These are phyloP conservation scores for Diddensiella caesifluorescens DNA, from an alignment of 805 yeast species.

Conservation along the genomic window DNA sequence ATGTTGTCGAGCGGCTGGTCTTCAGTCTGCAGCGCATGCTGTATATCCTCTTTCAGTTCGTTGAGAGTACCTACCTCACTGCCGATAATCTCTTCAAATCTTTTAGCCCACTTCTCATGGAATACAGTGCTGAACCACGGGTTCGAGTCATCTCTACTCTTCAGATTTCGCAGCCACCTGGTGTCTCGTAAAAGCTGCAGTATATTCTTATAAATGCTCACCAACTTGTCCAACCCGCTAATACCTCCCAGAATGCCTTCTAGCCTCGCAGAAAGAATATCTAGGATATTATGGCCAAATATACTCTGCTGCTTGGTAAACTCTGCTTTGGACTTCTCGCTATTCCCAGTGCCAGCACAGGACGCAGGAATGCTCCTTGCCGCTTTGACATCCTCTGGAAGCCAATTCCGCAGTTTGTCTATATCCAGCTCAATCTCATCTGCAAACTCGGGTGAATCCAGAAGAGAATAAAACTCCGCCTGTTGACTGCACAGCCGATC, in stretches of 20 bases:
- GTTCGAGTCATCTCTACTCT: not conserved
- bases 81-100: slow-evolving; percentile 6
- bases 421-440: slow-evolving; percentile 13
- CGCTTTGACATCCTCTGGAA: slow-evolving; percentile 14
- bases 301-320: not conserved
- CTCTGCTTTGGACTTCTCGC: not conserved
- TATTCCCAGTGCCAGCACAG: slow-evolving; percentile 7
- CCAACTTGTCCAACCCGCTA: slow-evolving; percentile 8
- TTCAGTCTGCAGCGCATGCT: not conserved
- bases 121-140: slow-evolving; percentile 8
- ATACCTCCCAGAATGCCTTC: slow-evolving; percentile 5
- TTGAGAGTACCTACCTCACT: not conserved
- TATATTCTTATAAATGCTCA: slow-evolving; percentile 10
- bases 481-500: slow-evolving; percentile 14
- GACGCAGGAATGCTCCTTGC: slow-evolving; percentile 15
- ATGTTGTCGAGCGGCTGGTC: not conserved
- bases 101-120: slow-evolving; percentile 7
- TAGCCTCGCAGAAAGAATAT: slow-evolving; percentile 5
- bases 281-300: slow-evolving; percentile 8
- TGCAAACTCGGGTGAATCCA: slow-evolving; percentile 17
- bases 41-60: not conserved
- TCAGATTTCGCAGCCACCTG: slow-evolving; percentile 6
- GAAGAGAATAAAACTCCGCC: slow-evolving; percentile 13
- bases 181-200: slow-evolving; percentile 10
- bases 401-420: slow-evolving; percentile 12